These are phyloP conservation scores for Eimeria maxima DNA, from an alignment of 169 alveolate species.

Conservation along the genomic window DNA sequence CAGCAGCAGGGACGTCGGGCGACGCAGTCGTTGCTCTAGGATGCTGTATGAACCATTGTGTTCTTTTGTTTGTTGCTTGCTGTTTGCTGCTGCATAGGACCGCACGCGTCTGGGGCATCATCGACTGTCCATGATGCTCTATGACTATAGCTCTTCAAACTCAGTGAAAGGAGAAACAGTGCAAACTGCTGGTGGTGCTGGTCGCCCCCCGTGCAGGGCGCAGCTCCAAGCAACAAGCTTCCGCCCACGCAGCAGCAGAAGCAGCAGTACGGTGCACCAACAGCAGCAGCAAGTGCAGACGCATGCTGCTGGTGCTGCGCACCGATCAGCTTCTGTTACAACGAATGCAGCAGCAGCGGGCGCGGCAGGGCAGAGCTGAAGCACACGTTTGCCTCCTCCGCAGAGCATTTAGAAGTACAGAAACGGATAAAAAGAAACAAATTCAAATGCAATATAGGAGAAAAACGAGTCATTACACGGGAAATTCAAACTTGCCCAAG, in stretches of 20 bases:
- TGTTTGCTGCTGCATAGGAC: constrained; percentile 38
- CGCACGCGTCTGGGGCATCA: constrained; percentile 79
- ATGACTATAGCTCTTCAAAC: neutral
- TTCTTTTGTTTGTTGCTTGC: neutral
- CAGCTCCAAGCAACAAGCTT: neutral
- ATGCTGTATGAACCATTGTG: neutral
- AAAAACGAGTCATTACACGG: no score
- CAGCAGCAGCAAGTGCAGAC: neutral
- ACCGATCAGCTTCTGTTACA: neutral
- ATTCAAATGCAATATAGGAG: no score
- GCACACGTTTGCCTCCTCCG: neutral
- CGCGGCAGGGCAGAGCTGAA: neutral
- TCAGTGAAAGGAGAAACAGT: neutral
- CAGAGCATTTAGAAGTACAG: neutral
- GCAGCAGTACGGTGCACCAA: neutral
- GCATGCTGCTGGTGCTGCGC: neutral
- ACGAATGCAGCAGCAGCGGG: neutral
- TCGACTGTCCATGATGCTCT: constrained; percentile 68
- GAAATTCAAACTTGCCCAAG: no score
- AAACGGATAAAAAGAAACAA: no score
- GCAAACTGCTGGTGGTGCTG: constrained; percentile 10
- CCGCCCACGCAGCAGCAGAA: constrained; percentile 29
- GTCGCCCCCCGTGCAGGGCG: constrained; percentile 1
- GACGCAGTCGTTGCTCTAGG: neutral
- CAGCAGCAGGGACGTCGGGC: neutral